Evolutionary conservation across 2,329 filamentous ascomycete species (phyloP).

Genomic region (Pyricularia sp.): DNA sequence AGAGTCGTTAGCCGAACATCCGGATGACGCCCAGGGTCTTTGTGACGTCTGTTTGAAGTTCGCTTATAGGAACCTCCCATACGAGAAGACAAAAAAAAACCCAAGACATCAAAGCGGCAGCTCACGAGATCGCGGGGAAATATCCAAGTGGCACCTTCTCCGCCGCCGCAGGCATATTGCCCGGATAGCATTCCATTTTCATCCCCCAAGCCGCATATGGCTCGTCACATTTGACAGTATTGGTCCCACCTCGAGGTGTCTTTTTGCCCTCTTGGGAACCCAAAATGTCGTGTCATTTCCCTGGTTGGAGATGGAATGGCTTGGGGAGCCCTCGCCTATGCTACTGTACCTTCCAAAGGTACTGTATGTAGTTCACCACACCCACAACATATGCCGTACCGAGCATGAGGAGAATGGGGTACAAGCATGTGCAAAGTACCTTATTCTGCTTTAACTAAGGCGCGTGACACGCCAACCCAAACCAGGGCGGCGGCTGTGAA

Average conservation of each 20-base stretch:
- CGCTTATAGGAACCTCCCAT: neutral
- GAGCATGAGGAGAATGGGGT: neutral
- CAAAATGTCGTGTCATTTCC: neutral
- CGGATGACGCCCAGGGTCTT: neutral
- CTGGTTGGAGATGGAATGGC: neutral
- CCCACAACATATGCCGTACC: no score
- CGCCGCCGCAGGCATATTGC: neutral
- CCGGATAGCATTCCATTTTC: neutral
- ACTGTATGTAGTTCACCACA: no score
- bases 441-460: neutral
- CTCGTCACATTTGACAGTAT: neutral
- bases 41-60: neutral
- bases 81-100: neutral
- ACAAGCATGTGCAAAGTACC: neutral
- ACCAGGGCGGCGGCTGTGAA: neutral
- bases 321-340: neutral
- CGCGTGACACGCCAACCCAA: neutral
- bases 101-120: neutral
- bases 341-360: neutral
- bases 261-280: neutral
- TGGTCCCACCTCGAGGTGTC: neutral
- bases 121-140: neutral
- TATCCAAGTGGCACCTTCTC: neutral
- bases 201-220: neutral
- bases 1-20: neutral